These are phyloP conservation scores for Fusarium euwallaceae DNA, from an alignment of 2,329 filamentous ascomycete species.

Conservation along the genomic window DNA sequence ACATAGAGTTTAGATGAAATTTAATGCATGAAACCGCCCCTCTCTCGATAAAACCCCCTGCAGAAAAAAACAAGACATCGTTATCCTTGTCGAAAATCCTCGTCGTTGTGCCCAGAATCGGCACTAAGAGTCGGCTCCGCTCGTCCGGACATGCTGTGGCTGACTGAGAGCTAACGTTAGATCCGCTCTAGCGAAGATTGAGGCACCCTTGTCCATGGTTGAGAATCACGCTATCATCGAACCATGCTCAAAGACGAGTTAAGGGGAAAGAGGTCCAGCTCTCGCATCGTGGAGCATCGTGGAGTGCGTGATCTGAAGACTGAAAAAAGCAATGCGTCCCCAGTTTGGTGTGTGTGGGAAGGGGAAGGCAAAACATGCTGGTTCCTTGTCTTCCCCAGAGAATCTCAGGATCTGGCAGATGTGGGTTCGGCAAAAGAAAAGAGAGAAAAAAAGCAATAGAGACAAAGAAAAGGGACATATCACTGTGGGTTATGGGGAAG, in stretches of 20 bases:
- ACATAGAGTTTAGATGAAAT: constrained; percentile 12
- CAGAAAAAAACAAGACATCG: not conserved
- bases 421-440: not conserved
- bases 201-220: not conserved
- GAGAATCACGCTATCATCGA: not conserved
- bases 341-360: not conserved
- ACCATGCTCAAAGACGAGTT: not conserved
- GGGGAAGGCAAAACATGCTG: not conserved
- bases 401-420: not conserved
- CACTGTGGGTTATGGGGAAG: not conserved
- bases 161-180: constrained; percentile 1
- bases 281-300: not conserved
- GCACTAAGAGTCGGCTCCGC: constrained; percentile 31
- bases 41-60: not conserved
- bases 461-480: not conserved
- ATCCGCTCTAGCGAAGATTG: constrained; percentile 1
- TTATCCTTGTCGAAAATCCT: constrained; percentile 4
- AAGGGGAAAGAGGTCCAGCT: not conserved
- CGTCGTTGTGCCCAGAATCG: not conserved
- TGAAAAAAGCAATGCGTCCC: constrained; percentile 1
- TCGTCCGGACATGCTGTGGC: constrained; percentile 20
- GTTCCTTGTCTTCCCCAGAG: constrained; percentile 11
- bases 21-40: not conserved
- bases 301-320: not conserved
- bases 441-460: not conserved